Base-by-base conservation (phyloP, 345 rosid genomes). In the Jatropha curcas region DNA sequence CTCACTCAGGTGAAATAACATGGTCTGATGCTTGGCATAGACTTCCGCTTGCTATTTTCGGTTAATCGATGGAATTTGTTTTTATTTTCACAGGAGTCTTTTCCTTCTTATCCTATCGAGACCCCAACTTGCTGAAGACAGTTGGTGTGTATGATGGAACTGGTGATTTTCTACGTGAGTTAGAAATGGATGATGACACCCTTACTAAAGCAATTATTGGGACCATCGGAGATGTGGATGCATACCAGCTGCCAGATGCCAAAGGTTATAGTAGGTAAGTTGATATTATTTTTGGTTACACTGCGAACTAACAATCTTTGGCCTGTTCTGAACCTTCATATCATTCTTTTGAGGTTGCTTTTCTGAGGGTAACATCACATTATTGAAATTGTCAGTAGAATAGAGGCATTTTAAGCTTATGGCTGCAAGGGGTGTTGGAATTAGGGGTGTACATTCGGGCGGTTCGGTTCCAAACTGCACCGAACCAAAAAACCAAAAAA, bases 181-280 rank as follows among this genome's bases (percentile, higher is more conserved):
- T 91, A 71, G 93, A 95, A 59, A 74, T 92, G 86, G 99, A 95
- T 81, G 84, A 91, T 65, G 98, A 91, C 74, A 81, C 92, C 13
- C 92, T 95, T 30, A 79, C 92, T 46, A 95, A 95, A 86, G 93
- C 99, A 74, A 92, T 94, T 69, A 94, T 94, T 67, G 99, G 98
- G 74, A 94, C 98, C 66, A 87, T 94, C 22, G 98, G 99, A 55
- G 98, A 92, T 70, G 90, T 92, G 62, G 98, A 94, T 86, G 73
- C 98, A 19, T 94, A 94, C 81, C 99, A 94, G 82, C 85, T 94
- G 43, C 98, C 98, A 37, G 98, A 92, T 84, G 98, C 99, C 78
- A 95, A 92, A 82, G 99, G 99, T 82, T 95, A 92, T 55, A 92
- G 96, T 74, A 91, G 99, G 99, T 92, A 87, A 45, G 83, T 37